Base-by-base conservation (phyloP, 306 rosid species). In the Gleditsia sinensis region DNA sequence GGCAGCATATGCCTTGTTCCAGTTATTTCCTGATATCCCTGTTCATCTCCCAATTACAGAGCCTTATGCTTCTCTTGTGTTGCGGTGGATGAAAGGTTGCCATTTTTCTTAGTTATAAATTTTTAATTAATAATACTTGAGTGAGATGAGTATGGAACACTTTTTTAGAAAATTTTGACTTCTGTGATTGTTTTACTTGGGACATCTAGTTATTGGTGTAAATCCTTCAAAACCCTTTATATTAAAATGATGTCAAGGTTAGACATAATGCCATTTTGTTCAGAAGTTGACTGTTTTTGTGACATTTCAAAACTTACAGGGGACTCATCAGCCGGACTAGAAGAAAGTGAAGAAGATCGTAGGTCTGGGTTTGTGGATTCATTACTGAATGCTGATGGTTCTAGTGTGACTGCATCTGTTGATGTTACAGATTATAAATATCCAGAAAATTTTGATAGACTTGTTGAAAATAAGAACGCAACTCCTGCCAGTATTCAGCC, bases 1-100 rank as follows among this genome's bases (percentile, higher is more conserved):
- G 81, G 97, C 98, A 70, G 90, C 98, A 45, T 91, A 85, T 85
- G 94, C 97, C 69, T 88, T 94, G 75, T 88, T 83, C 78, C 88
- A 88, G 78, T 75, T 94, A 75, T 94, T 91, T 84, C 86, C 97
- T 30, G 91, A 91, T 84, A 77, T 88, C 71, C 98, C 98, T 21
- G 84, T 89, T 80, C 94, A 94, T 76, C 87, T 91, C 37, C 74
- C 85, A 46, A 78, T 91, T 60, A 71, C 57, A 2, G 92, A 91
- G 84, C 98, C 97, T 71, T 94, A 94, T 76, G 91, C 91, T 28
- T 91, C 83, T 6, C 84, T 88, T 78, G 85, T 91, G 21, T 57
- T 85, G 80, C 90, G 81, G 77, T 91, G 96, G 98, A 85, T 86
- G 82, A 90, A 82, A 89, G 98, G 96, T 87, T 70, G 64, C 37